Percentiles rank a stretch among this genome's conserved stretches.
These are phyloP conservation scores for Elaeis oleifera DNA, from an alignment of 202 grass and related monocot species.

Conservation along the genomic window DNA sequence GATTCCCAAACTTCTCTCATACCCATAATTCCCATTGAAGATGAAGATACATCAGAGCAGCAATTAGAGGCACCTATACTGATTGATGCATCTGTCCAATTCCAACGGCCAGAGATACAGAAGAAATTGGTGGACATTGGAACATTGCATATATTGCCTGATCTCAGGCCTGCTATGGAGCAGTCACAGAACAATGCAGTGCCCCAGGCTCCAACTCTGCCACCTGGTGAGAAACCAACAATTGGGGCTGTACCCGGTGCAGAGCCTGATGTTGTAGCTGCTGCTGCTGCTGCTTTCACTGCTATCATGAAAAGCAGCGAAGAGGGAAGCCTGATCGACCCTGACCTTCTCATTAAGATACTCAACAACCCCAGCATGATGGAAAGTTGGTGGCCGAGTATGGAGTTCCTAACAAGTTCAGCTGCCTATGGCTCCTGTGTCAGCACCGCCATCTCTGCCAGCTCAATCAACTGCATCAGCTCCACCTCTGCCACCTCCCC, in stretches of 20 bases:
- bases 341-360: constrained; percentile 80
- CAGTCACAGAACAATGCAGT: constrained; percentile 14
- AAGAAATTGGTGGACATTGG: constrained; percentile 1
- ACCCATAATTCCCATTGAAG: constrained; percentile 76
- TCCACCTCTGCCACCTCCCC: constrained; percentile 7
- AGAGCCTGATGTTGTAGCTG: constrained; percentile 62
- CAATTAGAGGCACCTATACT: constrained; percentile 29
- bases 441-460: constrained; percentile 7
- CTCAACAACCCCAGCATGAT: constrained; percentile 72
- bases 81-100: constrained; percentile 23
- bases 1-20: constrained; percentile 52
- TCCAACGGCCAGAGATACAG: constrained; percentile 26
- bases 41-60: constrained; percentile 68
- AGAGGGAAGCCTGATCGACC: constrained; percentile 67
- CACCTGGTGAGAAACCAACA: constrained; percentile 11
- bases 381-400: constrained; percentile 66
- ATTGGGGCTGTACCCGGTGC: constrained; percentile 9
- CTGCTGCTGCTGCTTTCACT: constrained; percentile 74
- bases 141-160: constrained; percentile 10
- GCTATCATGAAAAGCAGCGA: constrained; percentile 77
- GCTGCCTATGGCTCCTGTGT: constrained; percentile 13
- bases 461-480: neutral
- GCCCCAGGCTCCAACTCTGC: constrained; percentile 7
- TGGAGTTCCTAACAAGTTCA: constrained; percentile 33
- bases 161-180: neutral